Conservation (phyloP, 306 rosid species). For the Cyclanthera cordifolia region DNA sequence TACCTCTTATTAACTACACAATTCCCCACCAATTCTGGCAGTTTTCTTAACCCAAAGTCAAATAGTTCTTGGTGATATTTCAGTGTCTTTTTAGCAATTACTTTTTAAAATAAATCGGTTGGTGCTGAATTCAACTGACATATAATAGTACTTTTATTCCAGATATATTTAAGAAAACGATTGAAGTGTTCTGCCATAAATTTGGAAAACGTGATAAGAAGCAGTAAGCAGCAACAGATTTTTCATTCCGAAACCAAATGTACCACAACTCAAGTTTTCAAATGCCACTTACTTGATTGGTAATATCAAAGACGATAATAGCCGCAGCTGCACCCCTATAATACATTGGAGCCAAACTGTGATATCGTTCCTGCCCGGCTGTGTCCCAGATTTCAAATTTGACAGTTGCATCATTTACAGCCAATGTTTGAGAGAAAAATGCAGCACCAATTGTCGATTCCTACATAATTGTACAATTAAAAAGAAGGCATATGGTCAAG, state of each 20-base stretch:
- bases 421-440: slow-evolving; percentile 54
- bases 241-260: not conserved
- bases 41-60: not conserved
- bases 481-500: not conserved
- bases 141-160: not conserved
- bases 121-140: not conserved
- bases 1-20: not conserved
- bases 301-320: slow-evolving; percentile 44
- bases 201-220: not conserved
- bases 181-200: not conserved
- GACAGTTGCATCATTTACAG: slow-evolving; percentile 51
- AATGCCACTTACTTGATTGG: slow-evolving; percentile 38
- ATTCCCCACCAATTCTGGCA: not conserved
- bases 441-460: slow-evolving; percentile 62
- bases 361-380: slow-evolving; percentile 55
- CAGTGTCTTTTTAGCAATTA: not conserved
- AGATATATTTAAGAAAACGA: not conserved
- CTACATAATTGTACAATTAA: slow-evolving; percentile 18
- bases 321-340: slow-evolving; percentile 61
- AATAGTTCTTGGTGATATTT: not conserved
- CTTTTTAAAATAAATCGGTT: not conserved
- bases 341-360: slow-evolving; percentile 58
- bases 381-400: slow-evolving; percentile 60
- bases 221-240: not conserved
- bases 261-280: not conserved